Conservation (phyloP, 257 asterid genomes). For the Solanum tarijense region DNA sequence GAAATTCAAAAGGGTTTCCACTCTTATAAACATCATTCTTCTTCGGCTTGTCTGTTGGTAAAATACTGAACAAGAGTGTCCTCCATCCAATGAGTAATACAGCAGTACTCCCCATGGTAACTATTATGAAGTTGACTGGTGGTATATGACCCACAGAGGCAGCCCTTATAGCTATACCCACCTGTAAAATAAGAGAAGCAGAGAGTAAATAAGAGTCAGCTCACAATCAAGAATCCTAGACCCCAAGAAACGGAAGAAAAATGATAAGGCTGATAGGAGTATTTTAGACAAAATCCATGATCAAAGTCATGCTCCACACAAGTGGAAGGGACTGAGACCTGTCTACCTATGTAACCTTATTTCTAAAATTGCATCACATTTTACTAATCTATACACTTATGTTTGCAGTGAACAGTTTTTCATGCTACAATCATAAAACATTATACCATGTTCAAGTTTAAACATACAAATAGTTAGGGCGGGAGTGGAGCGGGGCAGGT, state of each 20-base stretch:
- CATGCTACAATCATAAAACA: not conserved
- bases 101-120: slow-evolving; percentile 91
- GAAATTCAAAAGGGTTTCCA: slow-evolving; percentile 74
- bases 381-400: not conserved
- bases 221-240: not conserved
- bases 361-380: not conserved
- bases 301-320: not conserved
- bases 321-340: not conserved
- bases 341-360: not conserved
- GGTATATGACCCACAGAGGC: slow-evolving; percentile 55
- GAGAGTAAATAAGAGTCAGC: not conserved
- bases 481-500: too few species aligned
- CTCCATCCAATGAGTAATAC: slow-evolving; percentile 81
- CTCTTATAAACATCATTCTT: slow-evolving; percentile 57
- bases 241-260: not conserved
- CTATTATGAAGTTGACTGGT: slow-evolving; percentile 52
- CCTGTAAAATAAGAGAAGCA: slow-evolving; percentile 26
- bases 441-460: not conserved
- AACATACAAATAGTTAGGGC: not conserved
- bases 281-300: not conserved
- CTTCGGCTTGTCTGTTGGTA: slow-evolving; percentile 34
- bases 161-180: slow-evolving; percentile 65
- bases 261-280: not conserved
- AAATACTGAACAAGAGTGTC: slow-evolving; percentile 41
- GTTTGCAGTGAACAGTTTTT: not conserved